phyloP scores from a whole-genome alignment of 1,284 basidiomycete genomes.

The Rhodotorula sp. region DNA sequence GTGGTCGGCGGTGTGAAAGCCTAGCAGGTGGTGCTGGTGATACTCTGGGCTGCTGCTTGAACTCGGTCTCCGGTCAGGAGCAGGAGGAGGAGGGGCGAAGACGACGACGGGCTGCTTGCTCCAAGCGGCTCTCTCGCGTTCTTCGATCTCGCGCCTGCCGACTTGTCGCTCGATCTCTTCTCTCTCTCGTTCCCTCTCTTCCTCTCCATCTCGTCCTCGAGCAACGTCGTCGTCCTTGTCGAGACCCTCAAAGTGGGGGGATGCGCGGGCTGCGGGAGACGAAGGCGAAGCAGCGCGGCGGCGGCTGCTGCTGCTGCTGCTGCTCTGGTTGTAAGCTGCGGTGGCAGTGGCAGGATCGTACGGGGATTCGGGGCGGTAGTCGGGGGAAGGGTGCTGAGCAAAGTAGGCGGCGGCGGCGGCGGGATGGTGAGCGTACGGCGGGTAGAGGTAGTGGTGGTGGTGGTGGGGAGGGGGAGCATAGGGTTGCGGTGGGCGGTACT shows the following conservation, averaged over 20 bases:
- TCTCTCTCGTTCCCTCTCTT: neutral
- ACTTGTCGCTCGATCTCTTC: conserved; percentile 11
- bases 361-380: neutral
- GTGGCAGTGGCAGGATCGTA: neutral
- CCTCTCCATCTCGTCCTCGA: neutral
- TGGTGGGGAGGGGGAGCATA: no score
- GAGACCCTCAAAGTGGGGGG: neutral
- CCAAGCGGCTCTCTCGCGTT: conserved; percentile 19
- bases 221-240: no score
- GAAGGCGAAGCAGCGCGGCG: neutral
- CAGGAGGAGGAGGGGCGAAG: no score
- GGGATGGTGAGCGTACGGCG: neutral
- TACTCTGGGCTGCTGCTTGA: no score
- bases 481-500: no score
- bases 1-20: no score
- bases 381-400: neutral
- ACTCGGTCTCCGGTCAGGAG: no score
- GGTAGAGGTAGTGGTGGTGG: no score
- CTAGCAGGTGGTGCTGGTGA: no score
- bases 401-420: neutral
- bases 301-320: neutral
- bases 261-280: neutral
- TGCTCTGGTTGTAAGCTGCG: neutral
- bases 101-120: conserved; percentile 1
- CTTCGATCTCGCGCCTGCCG: conserved; percentile 26